Evolutionary conservation across 1,284 basidiomycete genomes (phyloP).

Genomic region (Cronartium quercuum): DNA sequence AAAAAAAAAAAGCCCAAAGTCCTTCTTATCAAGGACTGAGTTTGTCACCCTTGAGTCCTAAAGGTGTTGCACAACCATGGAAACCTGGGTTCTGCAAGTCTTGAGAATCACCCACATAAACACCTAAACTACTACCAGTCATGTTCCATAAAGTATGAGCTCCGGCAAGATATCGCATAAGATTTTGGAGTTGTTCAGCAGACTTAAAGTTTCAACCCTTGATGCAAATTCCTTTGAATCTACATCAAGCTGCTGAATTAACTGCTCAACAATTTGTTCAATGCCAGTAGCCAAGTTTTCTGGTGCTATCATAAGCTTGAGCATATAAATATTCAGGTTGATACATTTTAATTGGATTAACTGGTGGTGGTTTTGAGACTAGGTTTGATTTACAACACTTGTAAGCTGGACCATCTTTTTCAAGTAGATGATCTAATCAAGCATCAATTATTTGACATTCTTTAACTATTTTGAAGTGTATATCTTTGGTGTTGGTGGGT

Average conservation of each 20-base stretch:
- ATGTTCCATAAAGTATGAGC: background rate
- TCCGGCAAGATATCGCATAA: background rate
- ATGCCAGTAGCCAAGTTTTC: constrained; percentile 8
- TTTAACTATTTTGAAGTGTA: background rate
- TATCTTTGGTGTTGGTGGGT: background rate
- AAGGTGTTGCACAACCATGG: background rate
- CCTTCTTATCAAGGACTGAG: background rate
- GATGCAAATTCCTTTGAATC: background rate
- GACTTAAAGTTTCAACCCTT: too few species aligned
- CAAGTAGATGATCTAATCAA: too few species aligned
- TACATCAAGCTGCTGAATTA: background rate
- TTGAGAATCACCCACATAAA: background rate
- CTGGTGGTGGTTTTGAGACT: background rate
- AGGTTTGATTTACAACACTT: background rate
- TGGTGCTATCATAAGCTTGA: constrained; percentile 8
- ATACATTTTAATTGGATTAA: background rate
- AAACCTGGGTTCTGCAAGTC: background rate
- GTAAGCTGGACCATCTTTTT: background rate
- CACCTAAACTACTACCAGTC: background rate
- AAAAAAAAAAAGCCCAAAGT: background rate
- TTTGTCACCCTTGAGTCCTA: background rate
- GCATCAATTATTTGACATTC: background rate
- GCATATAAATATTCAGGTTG: constrained; percentile 9
- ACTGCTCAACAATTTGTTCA: constrained; percentile 6
- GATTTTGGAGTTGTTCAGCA: background rate